These are phyloP conservation scores for Spergularia azorica DNA, from an alignment of 179 eudicot genomes.

Conservation along the genomic window DNA sequence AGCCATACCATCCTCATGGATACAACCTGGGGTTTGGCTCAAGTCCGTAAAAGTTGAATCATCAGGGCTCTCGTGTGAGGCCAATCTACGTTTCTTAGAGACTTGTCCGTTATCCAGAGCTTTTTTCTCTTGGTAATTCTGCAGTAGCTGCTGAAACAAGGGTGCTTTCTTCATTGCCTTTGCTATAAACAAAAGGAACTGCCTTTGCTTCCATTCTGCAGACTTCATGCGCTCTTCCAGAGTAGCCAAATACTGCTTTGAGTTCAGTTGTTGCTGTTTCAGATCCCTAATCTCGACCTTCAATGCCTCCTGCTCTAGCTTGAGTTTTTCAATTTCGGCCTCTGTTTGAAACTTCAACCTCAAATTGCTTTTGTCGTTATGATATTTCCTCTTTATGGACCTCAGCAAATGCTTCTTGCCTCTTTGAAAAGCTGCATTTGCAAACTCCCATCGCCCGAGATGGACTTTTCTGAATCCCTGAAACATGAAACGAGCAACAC, in stretches of 20 bases:
- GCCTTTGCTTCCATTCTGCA: constrained; percentile 48
- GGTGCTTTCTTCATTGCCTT: constrained; percentile 47
- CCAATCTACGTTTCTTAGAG: constrained; percentile 46
- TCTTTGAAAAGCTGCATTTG: constrained; percentile 59
- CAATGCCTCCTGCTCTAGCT: constrained; percentile 39
- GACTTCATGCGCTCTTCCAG: constrained; percentile 44
- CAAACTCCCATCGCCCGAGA: constrained; percentile 76
- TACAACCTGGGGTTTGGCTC: not conserved
- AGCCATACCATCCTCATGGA: constrained; percentile 25
- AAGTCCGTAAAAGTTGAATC: not conserved
- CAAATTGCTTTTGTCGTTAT: constrained; percentile 17
- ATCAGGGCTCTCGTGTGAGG: constrained; percentile 21
- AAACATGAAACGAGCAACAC: not conserved
- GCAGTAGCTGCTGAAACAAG: constrained; percentile 39
- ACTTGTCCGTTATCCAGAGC: constrained; percentile 28
- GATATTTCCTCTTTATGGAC: constrained; percentile 57
- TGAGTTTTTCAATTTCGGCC: constrained; percentile 47
- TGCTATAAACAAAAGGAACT: constrained; percentile 46
- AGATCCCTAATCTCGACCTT: constrained; percentile 45
- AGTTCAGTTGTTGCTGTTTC: constrained; percentile 44
- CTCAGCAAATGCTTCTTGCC: constrained; percentile 68
- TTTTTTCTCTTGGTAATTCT: constrained; percentile 39
- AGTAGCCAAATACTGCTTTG: constrained; percentile 34
- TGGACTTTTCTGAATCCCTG: constrained; percentile 77
- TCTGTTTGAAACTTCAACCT: constrained; percentile 22